Base-by-base conservation (phyloP, 2,329 filamentous ascomycete species). In the Hymenoscyphus infarciens region DNA sequence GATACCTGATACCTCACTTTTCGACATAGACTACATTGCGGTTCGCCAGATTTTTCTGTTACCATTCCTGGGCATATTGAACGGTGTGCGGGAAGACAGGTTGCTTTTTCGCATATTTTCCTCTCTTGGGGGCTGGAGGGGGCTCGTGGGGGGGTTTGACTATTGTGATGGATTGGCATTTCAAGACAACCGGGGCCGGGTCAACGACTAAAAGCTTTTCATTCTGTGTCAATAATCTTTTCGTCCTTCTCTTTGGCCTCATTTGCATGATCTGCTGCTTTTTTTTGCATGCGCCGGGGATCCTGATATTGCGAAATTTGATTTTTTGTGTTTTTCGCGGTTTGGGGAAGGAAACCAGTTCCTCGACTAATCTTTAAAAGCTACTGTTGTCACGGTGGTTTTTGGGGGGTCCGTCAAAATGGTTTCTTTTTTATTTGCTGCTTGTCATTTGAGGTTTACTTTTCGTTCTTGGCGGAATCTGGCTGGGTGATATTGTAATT, bases 1-100 rank as follows among this genome's bases (percentile, higher is more conserved):
- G 77, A 79, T 79, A 79, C 77, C 77, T 78, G 73, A 69, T 49
- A 49, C 42, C 19, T 52, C 45, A 62, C 69, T 68, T 71, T 67
- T 66, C 67, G 67, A 66, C 63, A 72, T 74, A 74, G 72, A 74
- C 69, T 73, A 70, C 68, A 72, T 70, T 70, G 68, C 66, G 63
- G 13, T 38, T 68, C 67, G 68, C 65, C 69, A 74, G 71, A 74
- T 73, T 67, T 74, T 69, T 66, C 70, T 69, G 55, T 68, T 64
- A 58, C 62, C 68, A 65, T 67, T 67, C 61, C 62, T 70, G 68
- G 67, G 68, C 68, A 71, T 69, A 67, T 69, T 68, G 64, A 68
- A 66, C 64, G 70, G 69, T 72, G 70, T 67, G 70, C 63, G 66
- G 67, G 68, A 70, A 70, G 71, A 72, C 64, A 65, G 68, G 68